Percentiles rank a stretch among this genome's conserved stretches.
phyloP scores from a whole-genome alignment of 129 eudicot species.

The Lactuca saligna region DNA sequence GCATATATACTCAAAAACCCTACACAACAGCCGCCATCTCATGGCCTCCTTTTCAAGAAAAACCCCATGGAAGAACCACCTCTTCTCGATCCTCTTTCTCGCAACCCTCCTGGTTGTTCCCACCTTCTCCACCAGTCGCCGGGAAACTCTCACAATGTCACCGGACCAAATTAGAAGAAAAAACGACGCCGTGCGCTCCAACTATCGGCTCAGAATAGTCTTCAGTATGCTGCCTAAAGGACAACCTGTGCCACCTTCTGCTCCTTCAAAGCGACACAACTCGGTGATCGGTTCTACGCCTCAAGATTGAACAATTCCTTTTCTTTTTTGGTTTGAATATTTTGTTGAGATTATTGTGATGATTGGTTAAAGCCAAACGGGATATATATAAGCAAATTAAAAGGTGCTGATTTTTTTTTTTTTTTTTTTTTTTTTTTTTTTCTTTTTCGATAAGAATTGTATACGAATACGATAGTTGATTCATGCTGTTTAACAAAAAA shows the following conservation, averaged over 20 bases:
- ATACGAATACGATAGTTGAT: background rate
- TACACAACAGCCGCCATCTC: constrained; percentile 8
- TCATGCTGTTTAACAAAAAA: background rate
- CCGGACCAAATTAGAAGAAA: constrained; percentile 20
- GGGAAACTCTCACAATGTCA: constrained; percentile 21
- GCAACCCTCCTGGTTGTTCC: constrained; percentile 30
- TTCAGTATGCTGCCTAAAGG: constrained; percentile 61
- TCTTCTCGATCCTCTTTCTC: constrained; percentile 27
- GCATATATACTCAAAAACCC: constrained; percentile 12
- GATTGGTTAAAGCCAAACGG: background rate
- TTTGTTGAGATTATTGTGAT: background rate
- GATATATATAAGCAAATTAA: background rate
- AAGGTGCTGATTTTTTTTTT: constrained; percentile 1
- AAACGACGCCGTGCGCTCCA: background rate
- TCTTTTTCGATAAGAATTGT: background rate
- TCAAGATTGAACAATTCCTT: constrained; percentile 1
- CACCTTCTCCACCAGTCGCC: constrained; percentile 33
- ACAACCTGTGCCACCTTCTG: constrained; percentile 57
- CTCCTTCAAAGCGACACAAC: constrained; percentile 76
- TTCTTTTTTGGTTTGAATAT: constrained; percentile 4
- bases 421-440: background rate
- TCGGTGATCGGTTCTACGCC: constrained; percentile 33
- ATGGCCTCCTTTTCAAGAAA: constrained; percentile 21
- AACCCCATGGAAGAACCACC: constrained; percentile 22
- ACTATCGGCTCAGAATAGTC: constrained; percentile 22